These are phyloP conservation scores for Tuber calosporum DNA, from an alignment of 495 filamentous ascomycete genomes.

Conservation along the genomic window DNA sequence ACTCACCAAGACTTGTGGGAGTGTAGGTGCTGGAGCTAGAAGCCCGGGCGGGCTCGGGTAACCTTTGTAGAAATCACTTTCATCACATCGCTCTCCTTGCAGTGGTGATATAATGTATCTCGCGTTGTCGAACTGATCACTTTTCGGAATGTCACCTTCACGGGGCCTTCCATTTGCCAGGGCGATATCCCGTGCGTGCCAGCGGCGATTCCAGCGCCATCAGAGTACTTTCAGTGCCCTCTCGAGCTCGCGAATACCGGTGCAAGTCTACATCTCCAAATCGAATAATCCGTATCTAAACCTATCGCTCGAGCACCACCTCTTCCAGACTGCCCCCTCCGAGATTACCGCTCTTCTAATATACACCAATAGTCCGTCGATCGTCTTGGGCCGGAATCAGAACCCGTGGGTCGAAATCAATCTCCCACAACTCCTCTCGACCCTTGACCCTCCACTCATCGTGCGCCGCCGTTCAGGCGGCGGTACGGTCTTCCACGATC, in stretches of 20 bases:
- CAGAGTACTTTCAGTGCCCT: constrained; percentile 20
- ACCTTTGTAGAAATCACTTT: background rate
- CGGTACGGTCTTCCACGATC: constrained; percentile 88
- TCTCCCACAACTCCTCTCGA: constrained; percentile 51
- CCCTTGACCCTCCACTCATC: constrained; percentile 45
- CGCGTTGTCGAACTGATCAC: background rate
- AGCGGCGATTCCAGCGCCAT: background rate
- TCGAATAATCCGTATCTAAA: constrained; percentile 76
- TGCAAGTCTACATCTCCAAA: constrained; percentile 68
- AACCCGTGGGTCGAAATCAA: constrained; percentile 94
- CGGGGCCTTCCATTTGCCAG: constrained; percentile 29
- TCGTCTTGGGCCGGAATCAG: constrained; percentile 91
- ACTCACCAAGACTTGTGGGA: background rate
- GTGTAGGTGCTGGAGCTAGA: background rate
- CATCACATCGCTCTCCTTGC: background rate
- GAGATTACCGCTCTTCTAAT: constrained; percentile 74
- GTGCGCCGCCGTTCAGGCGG: constrained; percentile 81
- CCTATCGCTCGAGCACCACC: constrained; percentile 88
- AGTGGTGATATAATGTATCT: background rate
- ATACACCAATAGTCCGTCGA: constrained; percentile 75
- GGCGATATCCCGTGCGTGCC: background rate
- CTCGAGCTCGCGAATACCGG: constrained; percentile 28
- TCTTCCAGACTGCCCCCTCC: constrained; percentile 63
- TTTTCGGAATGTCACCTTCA: constrained; percentile 43
- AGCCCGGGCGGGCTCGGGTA: background rate